Conservation (phyloP, 148 eudicot species). For the Vaccinium darrowii region DNA sequence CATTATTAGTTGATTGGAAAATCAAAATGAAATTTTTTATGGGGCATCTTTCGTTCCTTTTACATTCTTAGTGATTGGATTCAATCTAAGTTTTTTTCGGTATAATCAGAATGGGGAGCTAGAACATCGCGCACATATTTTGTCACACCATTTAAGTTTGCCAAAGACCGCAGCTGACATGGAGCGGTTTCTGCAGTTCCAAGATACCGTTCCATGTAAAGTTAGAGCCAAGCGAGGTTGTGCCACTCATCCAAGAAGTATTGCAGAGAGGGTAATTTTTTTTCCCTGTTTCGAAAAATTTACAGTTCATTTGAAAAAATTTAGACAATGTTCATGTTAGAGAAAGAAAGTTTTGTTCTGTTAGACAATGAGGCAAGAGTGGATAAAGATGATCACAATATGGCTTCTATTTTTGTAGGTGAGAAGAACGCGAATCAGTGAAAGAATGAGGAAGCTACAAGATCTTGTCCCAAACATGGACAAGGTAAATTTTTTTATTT, state of each 20-base stretch:
- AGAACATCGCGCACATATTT: conserved; percentile 32
- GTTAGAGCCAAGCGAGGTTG: conserved; percentile 93
- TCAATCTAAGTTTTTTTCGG: neutral
- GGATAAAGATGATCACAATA: neutral
- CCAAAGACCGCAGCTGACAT: conserved; percentile 71
- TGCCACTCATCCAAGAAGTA: conserved; percentile 97
- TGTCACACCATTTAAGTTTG: conserved; percentile 81
- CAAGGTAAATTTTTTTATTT: conserved; percentile 49
- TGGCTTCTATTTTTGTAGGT: conserved; percentile 33
- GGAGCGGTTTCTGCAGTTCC: conserved; percentile 67
- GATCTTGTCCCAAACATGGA: conserved; percentile 97
- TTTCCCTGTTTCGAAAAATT: neutral
- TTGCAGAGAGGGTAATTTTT: conserved; percentile 81
- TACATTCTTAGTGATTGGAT: neutral
- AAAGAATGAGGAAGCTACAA: conserved; percentile 83
- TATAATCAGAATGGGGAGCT: conserved; percentile 48
- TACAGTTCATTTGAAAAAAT: neutral
- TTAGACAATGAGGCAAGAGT: neutral
- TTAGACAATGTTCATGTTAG: neutral
- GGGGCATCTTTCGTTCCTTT: neutral
- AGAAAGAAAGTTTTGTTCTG: neutral
- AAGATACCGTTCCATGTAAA: conserved; percentile 85
- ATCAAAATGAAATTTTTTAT: neutral
- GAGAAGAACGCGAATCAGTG: conserved; percentile 84
- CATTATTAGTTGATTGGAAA: neutral